Percentiles rank a stretch among this genome's conserved stretches.
phyloP scores from a whole-genome alignment of 2,329 filamentous ascomycete species.

The Paraphoma chrysanthemicola region DNA sequence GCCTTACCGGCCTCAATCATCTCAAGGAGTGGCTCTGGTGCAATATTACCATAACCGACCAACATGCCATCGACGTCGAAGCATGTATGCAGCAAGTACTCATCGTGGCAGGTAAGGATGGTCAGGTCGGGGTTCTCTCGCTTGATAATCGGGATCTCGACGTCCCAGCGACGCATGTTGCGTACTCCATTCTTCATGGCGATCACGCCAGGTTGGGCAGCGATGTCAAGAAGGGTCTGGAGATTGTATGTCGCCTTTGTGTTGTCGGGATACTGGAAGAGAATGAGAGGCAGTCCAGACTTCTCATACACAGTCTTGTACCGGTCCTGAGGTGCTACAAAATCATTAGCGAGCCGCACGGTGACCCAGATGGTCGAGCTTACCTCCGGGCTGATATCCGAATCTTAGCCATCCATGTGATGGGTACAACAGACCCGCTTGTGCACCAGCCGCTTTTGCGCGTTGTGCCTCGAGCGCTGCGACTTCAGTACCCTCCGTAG shows the following conservation, averaged over 20 bases:
- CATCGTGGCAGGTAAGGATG: constrained; percentile 61
- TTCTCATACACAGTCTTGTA: constrained; percentile 60
- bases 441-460: constrained; percentile 59
- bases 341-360: constrained; percentile 38
- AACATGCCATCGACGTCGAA: constrained; percentile 63
- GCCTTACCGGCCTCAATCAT: constrained; percentile 60
- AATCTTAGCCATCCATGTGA: constrained; percentile 64
- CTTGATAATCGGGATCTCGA: constrained; percentile 62
- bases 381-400: constrained; percentile 54
- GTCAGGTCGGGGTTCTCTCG: constrained; percentile 57
- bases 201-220: constrained; percentile 60
- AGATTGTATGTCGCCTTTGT: constrained; percentile 62
- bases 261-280: constrained; percentile 63
- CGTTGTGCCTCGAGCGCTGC: constrained; percentile 60
- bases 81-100: constrained; percentile 60
- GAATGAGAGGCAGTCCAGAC: constrained; percentile 58
- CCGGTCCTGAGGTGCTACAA: constrained; percentile 57
- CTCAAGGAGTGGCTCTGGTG: constrained; percentile 58
- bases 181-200: constrained; percentile 65
- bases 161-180: constrained; percentile 65
- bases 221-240: constrained; percentile 61
- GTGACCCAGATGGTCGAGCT: background rate
- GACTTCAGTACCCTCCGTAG: constrained; percentile 61
- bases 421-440: constrained; percentile 60
- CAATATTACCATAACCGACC: constrained; percentile 63